A percentile compares a stretch with the other conserved stretches of the same genome.
These are phyloP conservation scores for Candida vartiovaarae DNA, from an alignment of 805 yeast species.

Conservation along the genomic window DNA sequence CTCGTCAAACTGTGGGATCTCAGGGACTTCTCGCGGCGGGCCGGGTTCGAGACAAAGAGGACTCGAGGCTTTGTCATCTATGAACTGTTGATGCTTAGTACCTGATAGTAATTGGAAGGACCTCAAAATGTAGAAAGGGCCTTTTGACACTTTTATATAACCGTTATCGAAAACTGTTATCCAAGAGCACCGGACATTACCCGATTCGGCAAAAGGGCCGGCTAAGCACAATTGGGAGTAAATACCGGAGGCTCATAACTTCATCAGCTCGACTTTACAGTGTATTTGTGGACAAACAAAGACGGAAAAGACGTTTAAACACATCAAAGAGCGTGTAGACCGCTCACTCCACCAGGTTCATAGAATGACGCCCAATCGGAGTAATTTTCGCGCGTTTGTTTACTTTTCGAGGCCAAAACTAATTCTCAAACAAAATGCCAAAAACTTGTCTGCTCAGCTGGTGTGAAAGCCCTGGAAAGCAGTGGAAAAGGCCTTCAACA, in stretches of 20 bases:
- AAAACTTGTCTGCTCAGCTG: neutral
- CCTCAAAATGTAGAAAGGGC: too few relatives aligned
- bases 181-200: neutral
- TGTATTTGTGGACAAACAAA: too few relatives aligned
- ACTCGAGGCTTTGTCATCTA: slow-evolving; percentile 11
- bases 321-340: too few relatives aligned
- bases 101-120: too few relatives aligned
- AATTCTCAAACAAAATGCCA: neutral
- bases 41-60: slow-evolving; percentile 8
- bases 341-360: too few relatives aligned
- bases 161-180: neutral
- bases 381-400: slow-evolving; percentile 4
- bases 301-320: too few relatives aligned
- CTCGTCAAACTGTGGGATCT: slow-evolving; percentile 37
- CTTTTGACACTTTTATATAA: too few relatives aligned
- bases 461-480: neutral
- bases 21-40: slow-evolving; percentile 40
- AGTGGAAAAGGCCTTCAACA: neutral
- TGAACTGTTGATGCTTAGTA: too few relatives aligned
- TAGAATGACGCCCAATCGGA: neutral
- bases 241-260: too few relatives aligned
- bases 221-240: too few relatives aligned
- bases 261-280: too few relatives aligned
- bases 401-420: slow-evolving; percentile 2
- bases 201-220: slow-evolving; percentile 1